A percentile compares a stretch with the other conserved stretches of the same genome.
phyloP scores from a whole-genome alignment of 352 stramenopile species.

The Phytopythium cucurbitacearum region DNA sequence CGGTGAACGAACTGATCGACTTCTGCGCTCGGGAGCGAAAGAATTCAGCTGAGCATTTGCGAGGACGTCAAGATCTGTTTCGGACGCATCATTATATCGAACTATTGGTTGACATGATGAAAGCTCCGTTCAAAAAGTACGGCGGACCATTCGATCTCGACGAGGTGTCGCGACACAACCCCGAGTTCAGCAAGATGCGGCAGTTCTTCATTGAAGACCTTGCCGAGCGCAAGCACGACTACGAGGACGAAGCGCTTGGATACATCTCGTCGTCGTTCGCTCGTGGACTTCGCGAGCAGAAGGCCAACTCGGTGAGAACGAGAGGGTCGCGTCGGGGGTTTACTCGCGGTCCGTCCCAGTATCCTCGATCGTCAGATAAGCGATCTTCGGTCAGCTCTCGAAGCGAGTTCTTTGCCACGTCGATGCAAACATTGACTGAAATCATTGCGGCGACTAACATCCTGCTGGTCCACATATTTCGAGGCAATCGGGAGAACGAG shows the following conservation, averaged over 20 bases:
- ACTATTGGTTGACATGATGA: slow-evolving; percentile 57
- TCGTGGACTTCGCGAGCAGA: background rate
- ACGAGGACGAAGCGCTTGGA: background rate
- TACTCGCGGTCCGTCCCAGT: slow-evolving; percentile 2
- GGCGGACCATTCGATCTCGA: slow-evolving; percentile 60
- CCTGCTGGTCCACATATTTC: slow-evolving; percentile 62
- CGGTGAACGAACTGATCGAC: slow-evolving; percentile 35
- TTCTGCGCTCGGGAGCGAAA: slow-evolving; percentile 37
- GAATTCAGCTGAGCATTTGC: slow-evolving; percentile 18
- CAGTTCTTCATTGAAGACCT: slow-evolving; percentile 10
- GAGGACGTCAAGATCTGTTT: slow-evolving; percentile 47
- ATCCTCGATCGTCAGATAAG: no score
- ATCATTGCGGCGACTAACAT: slow-evolving; percentile 53
- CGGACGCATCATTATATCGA: slow-evolving; percentile 59
- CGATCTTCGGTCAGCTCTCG: slow-evolving; percentile 1
- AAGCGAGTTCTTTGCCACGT: slow-evolving; percentile 23
- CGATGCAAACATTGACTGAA: slow-evolving; percentile 55
- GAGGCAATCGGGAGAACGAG: slow-evolving; percentile 50
- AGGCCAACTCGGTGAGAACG: background rate
- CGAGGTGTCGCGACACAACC: slow-evolving; percentile 49
- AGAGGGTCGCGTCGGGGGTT: background rate
- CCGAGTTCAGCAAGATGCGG: slow-evolving; percentile 22
- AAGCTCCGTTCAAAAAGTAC: slow-evolving; percentile 52
- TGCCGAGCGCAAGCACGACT: background rate
- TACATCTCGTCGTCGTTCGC: background rate